Evolutionary conservation across 2,329 filamentous ascomycete species (phyloP), one percentile per base, ranked within the genome.

Genomic region (Didymella glomerata): DNA sequence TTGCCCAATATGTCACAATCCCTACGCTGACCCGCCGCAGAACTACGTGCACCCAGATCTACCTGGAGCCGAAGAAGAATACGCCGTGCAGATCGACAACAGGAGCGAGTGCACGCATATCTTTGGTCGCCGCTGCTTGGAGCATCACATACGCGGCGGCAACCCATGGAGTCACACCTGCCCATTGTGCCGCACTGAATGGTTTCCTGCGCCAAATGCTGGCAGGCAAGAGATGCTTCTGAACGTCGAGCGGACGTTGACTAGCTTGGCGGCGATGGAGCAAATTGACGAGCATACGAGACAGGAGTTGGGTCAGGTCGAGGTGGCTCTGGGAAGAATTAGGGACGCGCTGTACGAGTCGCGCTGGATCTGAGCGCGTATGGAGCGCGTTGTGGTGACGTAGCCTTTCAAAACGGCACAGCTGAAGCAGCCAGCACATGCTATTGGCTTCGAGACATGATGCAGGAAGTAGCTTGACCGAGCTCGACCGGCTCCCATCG

Each of bases 111-210:
- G 67, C 41, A 56, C 40, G 4, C 69, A 71, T 44, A 55, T 69
- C 11, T 64, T 70, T 27, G 65, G 68, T 8, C 61, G 68, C 4
- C 46, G 18, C 3, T 71, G 69, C 41, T 16, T 69, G 24, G 66
- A 71, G 47, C 51, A 34, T 2, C 66, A 70, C 27, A 62, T 69
- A 18, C 61, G 65, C 13, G 49, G 55, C 4, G 48, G 60, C 10
- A 58, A 62, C n/a, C 66, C 67, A 1, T 70, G 68, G 65, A 68
- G 68, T 41, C 62, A 68, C 27, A 54, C 58, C 3, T 71, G 69
- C 27, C 69, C 68, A 3, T 24, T 67, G 1, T 71, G 68, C 51
- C 49, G 69, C 9, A 59, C 42, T 2, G 61, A 64, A 44, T 67
- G 61, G 63, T 68, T 70, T 28, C 64, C 66, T 6, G 32, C 61